Conservation (phyloP, 192 early-diverging fungal species). For the Backusella luteola region DNA sequence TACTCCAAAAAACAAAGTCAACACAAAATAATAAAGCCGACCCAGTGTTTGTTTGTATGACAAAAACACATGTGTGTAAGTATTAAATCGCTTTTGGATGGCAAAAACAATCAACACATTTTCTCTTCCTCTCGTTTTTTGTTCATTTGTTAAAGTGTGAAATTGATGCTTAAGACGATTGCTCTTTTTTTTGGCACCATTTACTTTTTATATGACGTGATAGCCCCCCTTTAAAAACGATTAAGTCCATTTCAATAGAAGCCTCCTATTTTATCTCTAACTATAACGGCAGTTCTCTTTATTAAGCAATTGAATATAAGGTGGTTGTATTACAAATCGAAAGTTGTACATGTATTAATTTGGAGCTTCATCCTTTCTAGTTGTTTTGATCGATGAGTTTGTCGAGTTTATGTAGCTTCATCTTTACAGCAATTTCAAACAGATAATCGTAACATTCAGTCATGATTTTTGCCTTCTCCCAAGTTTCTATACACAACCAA, state of each 20-base stretch:
- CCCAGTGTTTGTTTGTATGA: not conserved
- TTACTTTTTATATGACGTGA: not conserved
- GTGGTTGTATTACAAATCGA: not conserved
- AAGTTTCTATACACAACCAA: conserved; percentile 53
- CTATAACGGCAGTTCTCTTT: not conserved
- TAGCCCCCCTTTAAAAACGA: not conserved
- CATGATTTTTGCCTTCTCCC: conserved; percentile 99
- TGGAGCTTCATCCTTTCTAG: not conserved
- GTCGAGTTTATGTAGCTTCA: conserved; percentile 84
- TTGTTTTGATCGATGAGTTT: not conserved
- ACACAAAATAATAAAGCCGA: not conserved
- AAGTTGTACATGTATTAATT: not conserved
- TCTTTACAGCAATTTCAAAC: conserved; percentile 95
- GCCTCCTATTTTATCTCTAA: not conserved
- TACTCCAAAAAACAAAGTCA: too few species aligned
- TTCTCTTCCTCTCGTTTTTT: not conserved
- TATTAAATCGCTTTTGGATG: not conserved
- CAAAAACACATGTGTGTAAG: not conserved
- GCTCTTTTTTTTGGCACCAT: not conserved
- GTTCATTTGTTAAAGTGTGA: not conserved
- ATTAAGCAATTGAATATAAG: not conserved
- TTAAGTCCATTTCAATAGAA: not conserved
- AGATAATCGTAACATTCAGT: conserved; percentile 98
- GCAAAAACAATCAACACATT: not conserved
- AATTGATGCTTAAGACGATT: not conserved